Evolutionary conservation across 1,284 basidiomycete genomes (phyloP), one percentile per base, ranked within the genome.

Genomic region (Tilletia walkeri): DNA sequence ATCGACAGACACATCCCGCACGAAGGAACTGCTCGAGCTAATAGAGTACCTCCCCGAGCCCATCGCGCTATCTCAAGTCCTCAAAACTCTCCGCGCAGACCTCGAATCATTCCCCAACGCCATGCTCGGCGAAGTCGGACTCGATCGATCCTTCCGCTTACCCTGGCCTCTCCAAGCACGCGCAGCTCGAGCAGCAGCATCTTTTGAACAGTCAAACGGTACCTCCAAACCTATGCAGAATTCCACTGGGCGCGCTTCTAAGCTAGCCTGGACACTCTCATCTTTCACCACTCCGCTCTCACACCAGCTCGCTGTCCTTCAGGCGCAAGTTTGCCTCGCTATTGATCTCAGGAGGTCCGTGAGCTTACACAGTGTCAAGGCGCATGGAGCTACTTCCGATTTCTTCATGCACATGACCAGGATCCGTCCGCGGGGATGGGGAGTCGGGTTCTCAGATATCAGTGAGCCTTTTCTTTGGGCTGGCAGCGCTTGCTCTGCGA

Each of bases 361-460:
- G 54, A 78, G 76, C 66, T 76, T 81, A 18, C 81, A 82, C 68
- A 80, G 80, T 18, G 81, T 82, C 20, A 76, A 78, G 30, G 76
- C 79, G 2, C 75, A 75, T 7, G 81, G 79, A 0, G 56, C 76
- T 1, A 80, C 79, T 4, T 66, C 74, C 7, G 74, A 74, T 24
- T 66, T 80, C 30, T 67, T 82, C 39, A 67, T 68, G 1, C 73
- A 74, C n/a, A 49, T 77, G 12, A 68, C 67, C 41, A 73, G 73
- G 18, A 65, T 72, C 16, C 66, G 71, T 18, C 67, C 66, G 6
- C 66, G 72, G 1, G 56, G 69, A 14, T 77, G 73, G n/a, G n/a
- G 39, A 12, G 18, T 39, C 16, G 50, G 68, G 1, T 30, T 54
- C 12, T 68, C 72, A n/a, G 73, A 73, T 5, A 56, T 77, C 20